These are phyloP conservation scores for Suillus subalutaceus DNA, from an alignment of 768 basidiomycete species.

Conservation along the genomic window DNA sequence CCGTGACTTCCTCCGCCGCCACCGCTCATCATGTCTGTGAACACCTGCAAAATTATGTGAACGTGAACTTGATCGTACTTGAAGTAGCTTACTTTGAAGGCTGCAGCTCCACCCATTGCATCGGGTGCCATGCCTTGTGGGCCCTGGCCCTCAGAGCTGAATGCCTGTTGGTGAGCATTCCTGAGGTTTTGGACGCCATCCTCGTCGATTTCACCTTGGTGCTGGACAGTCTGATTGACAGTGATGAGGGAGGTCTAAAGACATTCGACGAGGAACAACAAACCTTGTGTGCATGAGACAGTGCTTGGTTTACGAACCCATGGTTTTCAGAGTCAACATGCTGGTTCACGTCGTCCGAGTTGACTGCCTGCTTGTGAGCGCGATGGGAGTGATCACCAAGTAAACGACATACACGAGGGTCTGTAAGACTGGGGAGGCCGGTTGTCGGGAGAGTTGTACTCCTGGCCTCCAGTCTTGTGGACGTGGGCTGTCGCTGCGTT, in stretches of 20 bases:
- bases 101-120: constrained; percentile 77
- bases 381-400: constrained; percentile 5
- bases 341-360: constrained; percentile 63
- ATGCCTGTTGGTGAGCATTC: constrained; percentile 63
- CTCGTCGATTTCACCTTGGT: constrained; percentile 64
- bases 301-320: constrained; percentile 53
- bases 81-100: constrained; percentile 55
- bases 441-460: constrained; percentile 65
- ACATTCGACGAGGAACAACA: constrained; percentile 11
- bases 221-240: constrained; percentile 32
- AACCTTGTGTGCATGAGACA: constrained; percentile 55
- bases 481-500: constrained; percentile 39
- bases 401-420: constrained; percentile 27
- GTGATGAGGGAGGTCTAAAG: constrained; percentile 1
- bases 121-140: constrained; percentile 57
- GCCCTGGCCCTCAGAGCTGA: constrained; percentile 42
- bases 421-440: constrained; percentile 19
- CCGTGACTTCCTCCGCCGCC: constrained; percentile 36
- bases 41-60: constrained; percentile 52
- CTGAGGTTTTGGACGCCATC: constrained; percentile 46
- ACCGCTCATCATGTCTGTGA: constrained; percentile 35
- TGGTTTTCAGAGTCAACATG: constrained; percentile 45
- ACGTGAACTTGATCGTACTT: no score
- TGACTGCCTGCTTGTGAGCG: constrained; percentile 44
- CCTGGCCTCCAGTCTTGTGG: constrained; percentile 62